These are phyloP conservation scores for Chrysosphaeria jannelii DNA, from an alignment of 2,329 filamentous ascomycete genomes.

Conservation along the genomic window DNA sequence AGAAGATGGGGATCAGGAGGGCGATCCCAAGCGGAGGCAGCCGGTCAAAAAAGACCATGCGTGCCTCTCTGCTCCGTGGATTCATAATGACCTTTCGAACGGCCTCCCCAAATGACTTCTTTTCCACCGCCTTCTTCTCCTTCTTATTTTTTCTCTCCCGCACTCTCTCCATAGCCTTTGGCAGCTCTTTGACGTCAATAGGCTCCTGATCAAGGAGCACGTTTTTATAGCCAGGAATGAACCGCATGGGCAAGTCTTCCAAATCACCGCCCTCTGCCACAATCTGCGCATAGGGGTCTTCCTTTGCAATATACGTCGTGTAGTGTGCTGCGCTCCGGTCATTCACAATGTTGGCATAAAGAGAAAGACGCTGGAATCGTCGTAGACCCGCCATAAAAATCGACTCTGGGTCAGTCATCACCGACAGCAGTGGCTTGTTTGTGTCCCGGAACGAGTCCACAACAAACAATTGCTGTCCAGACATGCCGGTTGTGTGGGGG, in stretches of 20 bases:
- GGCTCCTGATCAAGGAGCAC: slow-evolving; percentile 55
- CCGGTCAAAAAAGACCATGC: slow-evolving; percentile 2
- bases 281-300: slow-evolving; percentile 34
- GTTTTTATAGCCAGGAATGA: slow-evolving; percentile 39
- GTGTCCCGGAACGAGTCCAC: slow-evolving; percentile 68
- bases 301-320: slow-evolving; percentile 48
- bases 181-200: slow-evolving; percentile 18
- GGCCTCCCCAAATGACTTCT: neutral
- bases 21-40: slow-evolving; percentile 27
- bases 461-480: slow-evolving; percentile 62
- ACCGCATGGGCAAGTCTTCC: slow-evolving; percentile 39
- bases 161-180: neutral
- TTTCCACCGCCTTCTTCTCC: no score
- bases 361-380: slow-evolving; percentile 41
- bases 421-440: slow-evolving; percentile 44
- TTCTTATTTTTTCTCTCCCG: neutral
- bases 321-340: slow-evolving; percentile 61
- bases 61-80: slow-evolving; percentile 3
- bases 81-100: slow-evolving; percentile 2
- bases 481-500: slow-evolving; percentile 49
- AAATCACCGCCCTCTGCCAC: slow-evolving; percentile 13
- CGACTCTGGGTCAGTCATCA: slow-evolving; percentile 56
- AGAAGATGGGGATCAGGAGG: slow-evolving; percentile 43
- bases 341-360: slow-evolving; percentile 73
- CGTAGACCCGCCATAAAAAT: slow-evolving; percentile 61